phyloP scores from a whole-genome alignment of 352 stramenopile genomes.

The Phytophthora megakarya region DNA sequence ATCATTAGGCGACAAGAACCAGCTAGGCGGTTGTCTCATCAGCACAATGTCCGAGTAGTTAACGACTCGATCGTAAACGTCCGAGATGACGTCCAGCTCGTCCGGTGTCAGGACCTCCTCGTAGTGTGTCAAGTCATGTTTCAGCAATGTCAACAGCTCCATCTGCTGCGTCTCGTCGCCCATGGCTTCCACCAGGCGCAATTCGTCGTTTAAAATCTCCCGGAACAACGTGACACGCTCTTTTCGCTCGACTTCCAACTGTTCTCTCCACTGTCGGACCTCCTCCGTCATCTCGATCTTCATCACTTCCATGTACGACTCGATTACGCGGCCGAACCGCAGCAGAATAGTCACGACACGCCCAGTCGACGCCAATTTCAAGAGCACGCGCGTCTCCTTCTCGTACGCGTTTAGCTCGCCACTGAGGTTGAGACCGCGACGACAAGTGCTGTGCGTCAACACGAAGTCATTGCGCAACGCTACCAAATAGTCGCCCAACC shows the following conservation, averaged over 20 bases:
- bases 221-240: conserved; percentile 23
- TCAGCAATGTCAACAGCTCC: conserved; percentile 31
- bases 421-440: conserved; percentile 14
- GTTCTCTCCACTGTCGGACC: conserved; percentile 16
- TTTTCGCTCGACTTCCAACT: conserved; percentile 19
- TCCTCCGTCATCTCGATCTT: conserved; percentile 17
- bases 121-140: conserved; percentile 15
- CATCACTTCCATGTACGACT: conserved; percentile 26
- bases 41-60: conserved; percentile 25
- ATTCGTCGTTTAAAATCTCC: conserved; percentile 13
- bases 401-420: conserved; percentile 26
- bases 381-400: conserved; percentile 18
- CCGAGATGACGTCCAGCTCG: conserved; percentile 33
- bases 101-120: conserved; percentile 15
- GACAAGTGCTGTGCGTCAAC: neutral
- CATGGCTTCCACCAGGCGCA: conserved; percentile 16
- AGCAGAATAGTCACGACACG: conserved; percentile 18
- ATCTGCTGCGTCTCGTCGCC: conserved; percentile 32
- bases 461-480: conserved; percentile 24
- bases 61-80: conserved; percentile 23
- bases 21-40: conserved; percentile 20
- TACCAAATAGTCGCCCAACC: conserved; percentile 32
- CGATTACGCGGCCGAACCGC: conserved; percentile 18
- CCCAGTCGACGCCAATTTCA: conserved; percentile 27
- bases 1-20: conserved; percentile 30